Conservation (phyloP, 139 green algal genomes). For the Coelastrella sp. region DNA sequence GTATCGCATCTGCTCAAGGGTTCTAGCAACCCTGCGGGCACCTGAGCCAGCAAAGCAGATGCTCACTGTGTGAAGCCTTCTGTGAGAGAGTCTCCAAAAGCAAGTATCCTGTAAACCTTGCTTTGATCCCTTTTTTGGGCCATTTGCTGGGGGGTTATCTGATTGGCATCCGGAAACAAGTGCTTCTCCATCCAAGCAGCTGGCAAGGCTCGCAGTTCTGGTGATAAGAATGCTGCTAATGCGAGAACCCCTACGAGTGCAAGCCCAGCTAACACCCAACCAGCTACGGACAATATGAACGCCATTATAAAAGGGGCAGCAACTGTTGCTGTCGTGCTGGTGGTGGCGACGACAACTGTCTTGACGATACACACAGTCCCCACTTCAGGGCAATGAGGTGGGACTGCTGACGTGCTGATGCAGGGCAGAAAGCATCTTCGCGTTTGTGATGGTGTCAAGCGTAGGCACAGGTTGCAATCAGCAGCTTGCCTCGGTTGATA, state of each 20-base stretch:
- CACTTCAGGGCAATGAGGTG: no score
- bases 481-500: no score
- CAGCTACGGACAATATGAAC: background rate
- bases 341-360: no score
- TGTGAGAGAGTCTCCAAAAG: conserved; percentile 39
- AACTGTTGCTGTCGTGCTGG: background rate
- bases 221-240: background rate
- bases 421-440: no score
- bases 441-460: no score
- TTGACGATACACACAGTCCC: no score
- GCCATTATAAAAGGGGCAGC: background rate
- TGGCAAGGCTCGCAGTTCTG: background rate
- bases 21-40: no score
- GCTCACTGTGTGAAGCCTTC: conserved; percentile 42
- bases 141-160: conserved; percentile 11
- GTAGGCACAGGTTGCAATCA: no score
- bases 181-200: conserved; percentile 7
- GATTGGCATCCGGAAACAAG: conserved; percentile 34
- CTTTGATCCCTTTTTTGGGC: background rate
- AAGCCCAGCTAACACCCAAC: background rate
- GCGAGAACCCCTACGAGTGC: background rate
- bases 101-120: conserved; percentile 33
- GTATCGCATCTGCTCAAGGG: no score
- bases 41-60: no score
- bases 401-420: no score